phyloP scores from a whole-genome alignment of 1,139 yeast species.

The Torulaspora globosa region DNA sequence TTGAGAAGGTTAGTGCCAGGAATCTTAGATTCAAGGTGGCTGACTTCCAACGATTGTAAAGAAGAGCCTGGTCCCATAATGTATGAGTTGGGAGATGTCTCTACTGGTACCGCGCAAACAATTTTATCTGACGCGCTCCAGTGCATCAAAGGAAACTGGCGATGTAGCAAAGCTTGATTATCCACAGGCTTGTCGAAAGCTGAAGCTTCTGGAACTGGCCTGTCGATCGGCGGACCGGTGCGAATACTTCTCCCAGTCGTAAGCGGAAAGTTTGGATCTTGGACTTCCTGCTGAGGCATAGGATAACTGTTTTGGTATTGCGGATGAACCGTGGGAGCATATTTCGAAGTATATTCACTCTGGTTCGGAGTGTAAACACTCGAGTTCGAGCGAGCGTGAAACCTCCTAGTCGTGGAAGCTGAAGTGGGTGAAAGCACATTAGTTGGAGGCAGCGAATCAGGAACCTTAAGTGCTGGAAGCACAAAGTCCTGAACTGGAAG shows the following conservation, averaged over 20 bases:
- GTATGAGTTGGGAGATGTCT: conserved; percentile 15
- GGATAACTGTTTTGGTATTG: conserved; percentile 28
- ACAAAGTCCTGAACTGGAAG: neutral
- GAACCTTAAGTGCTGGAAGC: conserved; percentile 6
- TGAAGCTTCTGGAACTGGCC: neutral
- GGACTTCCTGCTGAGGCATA: conserved; percentile 19
- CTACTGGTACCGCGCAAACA: conserved; percentile 45
- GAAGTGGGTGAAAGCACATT: conserved; percentile 6
- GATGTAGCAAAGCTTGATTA: conserved; percentile 35
- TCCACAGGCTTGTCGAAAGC: conserved; percentile 14
- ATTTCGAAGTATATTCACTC: conserved; percentile 34
- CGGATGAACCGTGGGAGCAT: conserved; percentile 42
- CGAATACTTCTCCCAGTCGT: neutral
- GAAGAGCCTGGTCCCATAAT: conserved; percentile 17
- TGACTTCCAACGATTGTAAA: conserved; percentile 36
- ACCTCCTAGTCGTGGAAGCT: conserved; percentile 14
- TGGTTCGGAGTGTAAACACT: conserved; percentile 35
- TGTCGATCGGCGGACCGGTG: neutral
- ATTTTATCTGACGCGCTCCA: conserved; percentile 57
- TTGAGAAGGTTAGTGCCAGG: conserved; percentile 30
- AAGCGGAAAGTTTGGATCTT: neutral
- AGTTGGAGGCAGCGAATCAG: conserved; percentile 2
- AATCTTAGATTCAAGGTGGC: conserved; percentile 37
- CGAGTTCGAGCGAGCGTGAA: conserved; percentile 34
- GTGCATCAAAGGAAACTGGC: conserved; percentile 75